Conservation (phyloP, 106 monocot genomes). For the Acorus calamus region DNA sequence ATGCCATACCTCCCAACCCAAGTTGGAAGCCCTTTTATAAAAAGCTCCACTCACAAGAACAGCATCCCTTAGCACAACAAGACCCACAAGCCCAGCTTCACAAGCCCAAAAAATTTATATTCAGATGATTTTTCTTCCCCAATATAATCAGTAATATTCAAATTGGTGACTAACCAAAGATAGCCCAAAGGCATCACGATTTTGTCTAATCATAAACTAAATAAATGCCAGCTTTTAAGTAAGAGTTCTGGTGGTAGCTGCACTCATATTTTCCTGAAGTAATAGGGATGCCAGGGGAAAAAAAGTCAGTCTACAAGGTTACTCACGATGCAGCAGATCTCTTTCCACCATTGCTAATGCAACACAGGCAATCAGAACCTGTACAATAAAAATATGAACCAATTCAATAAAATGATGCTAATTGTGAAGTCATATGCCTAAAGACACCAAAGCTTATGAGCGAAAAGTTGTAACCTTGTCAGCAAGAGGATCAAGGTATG, state of each 20-base stretch:
- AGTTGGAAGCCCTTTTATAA: slow-evolving; percentile 66
- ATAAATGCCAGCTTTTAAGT: no score
- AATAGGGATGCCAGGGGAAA: neutral
- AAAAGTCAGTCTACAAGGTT: neutral
- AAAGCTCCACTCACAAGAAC: slow-evolving; percentile 71
- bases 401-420: neutral
- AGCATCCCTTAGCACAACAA: slow-evolving; percentile 73
- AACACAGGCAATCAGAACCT: slow-evolving; percentile 90
- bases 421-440: no score
- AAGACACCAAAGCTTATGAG: neutral
- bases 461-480: slow-evolving; percentile 61
- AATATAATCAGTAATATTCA: neutral
- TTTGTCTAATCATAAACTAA: no score
- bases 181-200: no score
- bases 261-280: no score
- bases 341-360: slow-evolving; percentile 86
- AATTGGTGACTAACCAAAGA: neutral
- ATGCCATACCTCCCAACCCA: slow-evolving; percentile 66
- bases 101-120: slow-evolving; percentile 1
- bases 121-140: slow-evolving; percentile 4
- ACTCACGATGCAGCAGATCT: slow-evolving; percentile 80
- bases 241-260: no score
- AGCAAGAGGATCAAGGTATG: slow-evolving; percentile 96
- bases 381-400: slow-evolving; percentile 13
- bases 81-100: slow-evolving; percentile 68